Evolutionary conservation across 305 asterid species (phyloP), one percentile per base, ranked within the genome.

Genomic region (Coffea humblotiana): DNA sequence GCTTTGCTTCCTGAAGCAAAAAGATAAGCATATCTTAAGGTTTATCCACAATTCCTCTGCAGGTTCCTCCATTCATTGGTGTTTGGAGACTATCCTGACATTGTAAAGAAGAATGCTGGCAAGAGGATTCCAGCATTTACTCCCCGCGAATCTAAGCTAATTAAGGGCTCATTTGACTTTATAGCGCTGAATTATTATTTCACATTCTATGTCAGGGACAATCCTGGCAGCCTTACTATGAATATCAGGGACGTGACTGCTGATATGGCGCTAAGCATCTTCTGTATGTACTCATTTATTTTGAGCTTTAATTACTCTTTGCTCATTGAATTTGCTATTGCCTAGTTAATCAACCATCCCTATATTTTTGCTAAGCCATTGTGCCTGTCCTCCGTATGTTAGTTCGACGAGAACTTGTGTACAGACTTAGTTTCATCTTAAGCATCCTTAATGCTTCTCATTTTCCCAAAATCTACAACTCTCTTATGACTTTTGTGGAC

Each of bases 51-150:
- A 40, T 52, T 69, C 43, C 61, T 21, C 47, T 40, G 65, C 82
- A 88, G 93, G 93, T 73, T 90, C 23, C 56, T 84, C 43, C 61
- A 83, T 80, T 91, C 93, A 47, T 21, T 82, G 56, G 79, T 82
- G 21, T 82, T 74, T 23, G 85, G 86, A 68, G 84, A 83, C 58
- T 83, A 83, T 69, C 86, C 84, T 16, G 82, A 65, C 40, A 73
- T 35, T 54, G 3, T 83, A 12, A 83, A 83, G 70, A 65, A 52
- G 79, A 77, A 65, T 43, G 84, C 48, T 16, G 84, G 86, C 8
- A 3, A 61, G 19, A 76, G 74, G 48, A 70, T 83, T 45, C 84
- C 84, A 19, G 69, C n/a, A 51, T 10, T 80, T 10, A 76, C 81
- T 0, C n/a, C 19, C 6, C 18, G 12, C 12, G 79, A 83, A 77